phyloP scores from a whole-genome alignment of 306 rosid species.

The Glycyrrhiza uralensis region DNA sequence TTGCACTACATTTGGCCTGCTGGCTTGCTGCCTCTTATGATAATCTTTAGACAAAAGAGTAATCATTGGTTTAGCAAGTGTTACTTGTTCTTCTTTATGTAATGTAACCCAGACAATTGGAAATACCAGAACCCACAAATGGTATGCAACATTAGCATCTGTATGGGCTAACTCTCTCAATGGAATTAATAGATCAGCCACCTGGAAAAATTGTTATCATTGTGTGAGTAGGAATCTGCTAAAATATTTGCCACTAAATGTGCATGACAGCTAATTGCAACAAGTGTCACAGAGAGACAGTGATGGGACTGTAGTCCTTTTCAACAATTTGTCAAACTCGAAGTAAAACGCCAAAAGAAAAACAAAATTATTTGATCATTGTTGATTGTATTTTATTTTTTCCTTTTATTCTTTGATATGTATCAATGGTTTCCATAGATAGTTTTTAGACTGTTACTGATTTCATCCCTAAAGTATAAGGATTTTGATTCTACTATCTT shows the following conservation, averaged over 20 bases:
- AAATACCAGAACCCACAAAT: constrained; percentile 97
- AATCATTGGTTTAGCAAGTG: constrained; percentile 96
- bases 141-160: constrained; percentile 97
- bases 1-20: constrained; percentile 97
- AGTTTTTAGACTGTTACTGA: neutral
- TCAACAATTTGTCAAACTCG: neutral
- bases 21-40: constrained; percentile 92
- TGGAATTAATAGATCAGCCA: constrained; percentile 85
- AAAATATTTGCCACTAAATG: neutral
- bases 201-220: constrained; percentile 45
- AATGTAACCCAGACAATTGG: constrained; percentile 98
- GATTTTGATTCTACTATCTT: neutral
- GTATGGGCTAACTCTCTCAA: constrained; percentile 94
- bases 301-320: neutral
- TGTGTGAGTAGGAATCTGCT: neutral
- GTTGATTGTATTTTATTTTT: neutral
- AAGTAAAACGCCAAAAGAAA: neutral
- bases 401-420: neutral
- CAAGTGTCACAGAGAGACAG: neutral
- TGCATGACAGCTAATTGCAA: constrained; percentile 4
- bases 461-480: neutral
- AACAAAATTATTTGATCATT: neutral
- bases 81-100: constrained; percentile 89
- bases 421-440: neutral
- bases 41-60: constrained; percentile 89